Evolutionary conservation across 768 basidiomycete species (phyloP), one percentile per base, ranked within the genome.

Genomic region (Rubroboletus satanas): DNA sequence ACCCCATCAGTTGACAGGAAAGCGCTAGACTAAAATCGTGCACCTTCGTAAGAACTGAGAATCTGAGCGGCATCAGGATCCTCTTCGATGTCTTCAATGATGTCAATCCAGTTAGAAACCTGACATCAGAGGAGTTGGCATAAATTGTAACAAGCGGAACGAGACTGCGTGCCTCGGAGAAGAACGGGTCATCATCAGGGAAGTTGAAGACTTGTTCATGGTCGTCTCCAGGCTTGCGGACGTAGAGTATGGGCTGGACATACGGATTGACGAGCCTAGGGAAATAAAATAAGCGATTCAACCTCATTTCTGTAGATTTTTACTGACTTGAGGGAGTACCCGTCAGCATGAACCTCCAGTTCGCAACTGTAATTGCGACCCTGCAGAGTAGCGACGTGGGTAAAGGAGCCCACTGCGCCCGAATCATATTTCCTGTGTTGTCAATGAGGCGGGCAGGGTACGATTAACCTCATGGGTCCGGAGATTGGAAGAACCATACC

Each of bases 301-400:
- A 45, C 11, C 46, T 55, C 56, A 45, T 57, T 44, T 49, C 37
- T 59, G 50, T 52, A 44, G 32, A 28, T 41, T 31, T 33, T 37
- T 23, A 66, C 79, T 54, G 60, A 89, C 90, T 90, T 92, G 58
- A 92, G 78, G 63, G 77, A 83, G 75, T 93, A 97, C 8, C 96
- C 96, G 69, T 98, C 96, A 41, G 92, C 92, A 73, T 87, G 92
- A 39, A 96, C 85, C 68, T 96, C 94, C 39, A 98, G 77, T 75
- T 96, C 94, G 68, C 93, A 97, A 65, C 91, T 91, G 73, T 98
- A 98, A 68, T 94, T 84, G 61, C 77, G 83, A 48, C 94, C 96
- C 68, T 99, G 96, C 38, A 99, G 84, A 23, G 90, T 89, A 52
- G 90, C 89, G 41, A 91, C 79, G 65, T 99, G 96, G 4, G 83